Evolutionary conservation across 2,329 filamentous ascomycete species (phyloP).

Genomic region (Xylaria hypoxylon): DNA sequence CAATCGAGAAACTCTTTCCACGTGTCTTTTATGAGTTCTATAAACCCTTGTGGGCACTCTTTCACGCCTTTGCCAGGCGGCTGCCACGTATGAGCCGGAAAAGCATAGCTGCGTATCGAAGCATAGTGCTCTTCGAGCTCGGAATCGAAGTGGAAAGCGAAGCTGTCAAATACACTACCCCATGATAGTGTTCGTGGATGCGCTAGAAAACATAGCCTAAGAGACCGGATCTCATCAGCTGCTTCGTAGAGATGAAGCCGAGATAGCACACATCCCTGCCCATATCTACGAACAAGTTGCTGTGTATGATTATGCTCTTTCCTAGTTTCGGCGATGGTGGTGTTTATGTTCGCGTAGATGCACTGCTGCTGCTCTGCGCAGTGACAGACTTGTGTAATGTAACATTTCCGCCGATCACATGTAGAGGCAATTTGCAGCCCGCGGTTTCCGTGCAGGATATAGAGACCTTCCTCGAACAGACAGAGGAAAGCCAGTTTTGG

Average conservation of each 20-base stretch:
- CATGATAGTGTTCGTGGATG: constrained; percentile 37
- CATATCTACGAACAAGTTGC: not conserved
- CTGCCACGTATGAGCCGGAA: not conserved
- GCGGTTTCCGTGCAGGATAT: constrained; percentile 40
- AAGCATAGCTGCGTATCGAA: not conserved
- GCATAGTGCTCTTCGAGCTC: constrained; percentile 35
- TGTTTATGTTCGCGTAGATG: not conserved
- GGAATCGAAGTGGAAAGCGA: constrained; percentile 39
- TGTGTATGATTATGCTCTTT: constrained; percentile 2
- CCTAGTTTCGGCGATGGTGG: not conserved
- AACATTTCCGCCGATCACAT: constrained; percentile 41
- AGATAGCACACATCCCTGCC: constrained; percentile 17
- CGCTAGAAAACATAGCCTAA: constrained; percentile 37
- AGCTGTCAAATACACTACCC: constrained; percentile 9
- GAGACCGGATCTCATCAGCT: constrained; percentile 19
- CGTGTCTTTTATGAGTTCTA: constrained; percentile 36
- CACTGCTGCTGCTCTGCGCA: constrained; percentile 26
- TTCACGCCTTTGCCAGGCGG: not conserved
- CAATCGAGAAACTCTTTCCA: constrained; percentile 40
- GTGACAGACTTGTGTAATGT: constrained; percentile 34
- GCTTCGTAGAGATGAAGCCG: constrained; percentile 42
- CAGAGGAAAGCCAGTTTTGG: not conserved
- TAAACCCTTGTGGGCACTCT: constrained; percentile 18
- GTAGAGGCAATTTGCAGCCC: constrained; percentile 43
- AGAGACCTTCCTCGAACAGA: constrained; percentile 41